phyloP scores from a whole-genome alignment of 2,329 filamentous ascomycete genomes.

The Microcyclosporella mali region DNA sequence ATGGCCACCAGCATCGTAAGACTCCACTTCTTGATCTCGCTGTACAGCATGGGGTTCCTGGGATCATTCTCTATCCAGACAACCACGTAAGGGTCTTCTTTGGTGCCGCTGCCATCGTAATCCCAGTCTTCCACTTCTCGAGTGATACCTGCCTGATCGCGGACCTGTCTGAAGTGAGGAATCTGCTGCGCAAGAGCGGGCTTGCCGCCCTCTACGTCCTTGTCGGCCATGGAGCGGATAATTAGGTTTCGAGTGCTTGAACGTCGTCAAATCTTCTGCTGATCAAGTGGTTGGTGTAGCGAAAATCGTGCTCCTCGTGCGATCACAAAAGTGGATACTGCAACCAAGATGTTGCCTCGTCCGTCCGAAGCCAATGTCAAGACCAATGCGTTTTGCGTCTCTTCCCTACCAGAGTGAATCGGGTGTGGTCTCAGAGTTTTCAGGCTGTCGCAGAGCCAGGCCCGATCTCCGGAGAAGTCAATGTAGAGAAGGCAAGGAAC shows the following conservation, averaged over 20 bases:
- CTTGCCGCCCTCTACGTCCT: slow-evolving; percentile 29
- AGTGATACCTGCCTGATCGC: slow-evolving; percentile 31
- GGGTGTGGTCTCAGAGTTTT: no score
- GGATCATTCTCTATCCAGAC: slow-evolving; percentile 62
- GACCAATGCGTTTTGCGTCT: no score
- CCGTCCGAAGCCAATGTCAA: no score
- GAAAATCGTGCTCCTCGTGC: no score
- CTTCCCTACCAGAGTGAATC: no score
- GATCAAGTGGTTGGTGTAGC: no score
- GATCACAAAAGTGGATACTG: no score
- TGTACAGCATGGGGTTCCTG: slow-evolving; percentile 60
- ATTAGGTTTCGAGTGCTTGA: not conserved
- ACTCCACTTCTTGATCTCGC: slow-evolving; percentile 55
- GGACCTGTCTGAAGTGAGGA: slow-evolving; percentile 28
- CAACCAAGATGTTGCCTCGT: no score
- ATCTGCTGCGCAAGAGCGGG: slow-evolving; percentile 16
- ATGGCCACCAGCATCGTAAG: slow-evolving; percentile 59
- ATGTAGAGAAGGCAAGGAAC: no score
- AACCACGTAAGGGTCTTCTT: slow-evolving; percentile 60
- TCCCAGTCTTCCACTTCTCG: slow-evolving; percentile 29
- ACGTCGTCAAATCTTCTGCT: no score
- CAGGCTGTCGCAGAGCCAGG: no score
- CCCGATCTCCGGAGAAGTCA: no score
- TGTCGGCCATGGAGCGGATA: slow-evolving; percentile 20
- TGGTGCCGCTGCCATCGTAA: slow-evolving; percentile 48